Evolutionary conservation across 805 yeast species (phyloP).

Genomic region (Yarrowia deformans): DNA sequence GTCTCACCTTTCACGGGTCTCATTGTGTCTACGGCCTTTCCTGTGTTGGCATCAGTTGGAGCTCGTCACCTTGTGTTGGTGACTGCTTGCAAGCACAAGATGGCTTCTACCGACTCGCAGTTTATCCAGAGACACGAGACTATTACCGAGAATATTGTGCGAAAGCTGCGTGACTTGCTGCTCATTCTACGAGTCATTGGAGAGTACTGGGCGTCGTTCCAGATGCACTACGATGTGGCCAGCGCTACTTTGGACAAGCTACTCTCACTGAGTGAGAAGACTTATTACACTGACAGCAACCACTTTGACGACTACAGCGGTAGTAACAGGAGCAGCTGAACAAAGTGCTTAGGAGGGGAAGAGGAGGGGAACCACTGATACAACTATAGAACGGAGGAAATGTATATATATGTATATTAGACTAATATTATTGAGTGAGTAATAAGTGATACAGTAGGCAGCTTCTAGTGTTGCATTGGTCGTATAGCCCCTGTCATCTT

Average conservation of each 20-base stretch:
- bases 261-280: slow-evolving; percentile 29
- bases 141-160: slow-evolving; percentile 37
- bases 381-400: not conserved
- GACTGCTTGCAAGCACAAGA: slow-evolving; percentile 26
- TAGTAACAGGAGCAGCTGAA: slow-evolving; percentile 15
- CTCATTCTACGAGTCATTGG: slow-evolving; percentile 37
- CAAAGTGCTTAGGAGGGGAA: not conserved
- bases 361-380: no score
- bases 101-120: slow-evolving; percentile 29
- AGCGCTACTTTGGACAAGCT: slow-evolving; percentile 34
- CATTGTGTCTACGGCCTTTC: slow-evolving; percentile 39
- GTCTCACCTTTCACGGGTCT: slow-evolving; percentile 36
- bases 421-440: slow-evolving; percentile 26
- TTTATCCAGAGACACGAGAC: slow-evolving; percentile 35
- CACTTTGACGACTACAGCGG: slow-evolving; percentile 29
- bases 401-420: slow-evolving; percentile 32
- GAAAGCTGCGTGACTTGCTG: slow-evolving; percentile 32
- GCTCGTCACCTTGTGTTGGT: slow-evolving; percentile 36
- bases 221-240: slow-evolving; percentile 38
- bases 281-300: slow-evolving; percentile 27
- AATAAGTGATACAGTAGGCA: not conserved
- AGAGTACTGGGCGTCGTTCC: slow-evolving; percentile 40
- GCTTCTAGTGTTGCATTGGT: no score
- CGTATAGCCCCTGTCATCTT: slow-evolving; percentile 1
- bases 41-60: slow-evolving; percentile 25